Evolutionary conservation across 306 rosid genomes (phyloP), one percentile per base, ranked within the genome.

Genomic region (Prinsepia uniflora): DNA sequence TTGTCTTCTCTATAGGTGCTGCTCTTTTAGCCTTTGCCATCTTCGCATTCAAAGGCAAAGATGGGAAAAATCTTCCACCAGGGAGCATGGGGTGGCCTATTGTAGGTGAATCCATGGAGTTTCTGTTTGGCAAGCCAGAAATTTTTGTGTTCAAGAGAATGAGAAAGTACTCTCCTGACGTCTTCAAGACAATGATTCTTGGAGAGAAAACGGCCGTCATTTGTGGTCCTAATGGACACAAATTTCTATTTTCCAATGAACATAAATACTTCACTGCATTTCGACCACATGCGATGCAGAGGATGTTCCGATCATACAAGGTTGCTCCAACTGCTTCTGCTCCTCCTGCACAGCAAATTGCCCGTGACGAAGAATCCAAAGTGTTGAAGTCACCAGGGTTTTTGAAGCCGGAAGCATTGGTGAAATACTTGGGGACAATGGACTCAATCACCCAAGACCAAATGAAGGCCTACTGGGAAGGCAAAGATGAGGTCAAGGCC

Each of bases 31-130:
- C 78, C 49, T 10, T 67, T 12, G 24, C 61, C 0, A 42, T 75
- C 50, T 67, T 75, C 5, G 68, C 76, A n/a, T 18, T 45, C 39
- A 72, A 63, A 71, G 82, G 64, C 10, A 73, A 52, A 49, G 56
- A 13, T 40, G 44, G 70, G 14, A 77, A 79, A 67, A 79, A 19
- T 49, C 73, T 84, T 20, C 90, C 90, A 13, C 90, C 81, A 2
- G 88, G 88, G 44, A 83, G 71, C 52, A 71, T 81, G 70, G 90
- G 90, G 11, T 86, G 80, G 81, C 88, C 88, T 11, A 15, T 84
- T 46, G 49, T 81, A 19, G 84, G 86, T 15, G 90, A 86, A 47
- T 68, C 81, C 13, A 65, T 68, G 39, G 81, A 79, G 67, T 60
- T 86, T 70, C 56, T 81, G 43, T 86, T 79, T 53, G 65, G 75